A percentile compares a stretch with the other conserved stretches of the same genome.
Evolutionary conservation across 768 basidiomycete species (phyloP).

Genomic region (Neoboletus subvelutipes): DNA sequence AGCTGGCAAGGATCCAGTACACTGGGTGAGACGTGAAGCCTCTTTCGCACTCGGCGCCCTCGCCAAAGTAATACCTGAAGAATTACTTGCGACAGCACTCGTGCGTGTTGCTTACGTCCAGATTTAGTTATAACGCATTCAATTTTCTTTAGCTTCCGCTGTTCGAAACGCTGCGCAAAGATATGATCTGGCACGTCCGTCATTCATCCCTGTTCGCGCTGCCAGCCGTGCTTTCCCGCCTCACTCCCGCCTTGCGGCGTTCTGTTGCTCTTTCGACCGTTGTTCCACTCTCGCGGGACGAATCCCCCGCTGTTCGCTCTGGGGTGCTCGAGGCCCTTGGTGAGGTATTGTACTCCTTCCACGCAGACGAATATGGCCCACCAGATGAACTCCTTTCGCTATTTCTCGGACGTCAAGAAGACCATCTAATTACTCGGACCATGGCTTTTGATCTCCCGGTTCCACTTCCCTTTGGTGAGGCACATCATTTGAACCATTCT

Average conservation of each 20-base stretch:
- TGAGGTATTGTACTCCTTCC: conserved; percentile 85
- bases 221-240: conserved; percentile 71
- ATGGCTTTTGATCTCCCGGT: conserved; percentile 6
- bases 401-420: conserved; percentile 65
- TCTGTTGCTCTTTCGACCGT: conserved; percentile 66
- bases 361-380: conserved; percentile 57
- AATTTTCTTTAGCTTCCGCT: conserved; percentile 63
- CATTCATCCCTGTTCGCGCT: conserved; percentile 86
- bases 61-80: conserved; percentile 82
- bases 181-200: conserved; percentile 78
- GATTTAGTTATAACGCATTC: not conserved
- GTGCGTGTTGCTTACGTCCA: conserved; percentile 39
- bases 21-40: conserved; percentile 83
- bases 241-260: conserved; percentile 57
- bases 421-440: conserved; percentile 36
- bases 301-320: conserved; percentile 64
- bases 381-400: conserved; percentile 72
- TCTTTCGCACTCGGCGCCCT: conserved; percentile 86
- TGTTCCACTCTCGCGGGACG: conserved; percentile 60
- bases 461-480: conserved; percentile 21
- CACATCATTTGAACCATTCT: not conserved
- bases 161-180: conserved; percentile 67
- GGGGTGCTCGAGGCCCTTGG: conserved; percentile 86
- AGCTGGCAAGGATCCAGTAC: conserved; percentile 60
- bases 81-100: conserved; percentile 62